These are phyloP conservation scores for Calonectria montana DNA, from an alignment of 2,329 filamentous ascomycete genomes.

Conservation along the genomic window DNA sequence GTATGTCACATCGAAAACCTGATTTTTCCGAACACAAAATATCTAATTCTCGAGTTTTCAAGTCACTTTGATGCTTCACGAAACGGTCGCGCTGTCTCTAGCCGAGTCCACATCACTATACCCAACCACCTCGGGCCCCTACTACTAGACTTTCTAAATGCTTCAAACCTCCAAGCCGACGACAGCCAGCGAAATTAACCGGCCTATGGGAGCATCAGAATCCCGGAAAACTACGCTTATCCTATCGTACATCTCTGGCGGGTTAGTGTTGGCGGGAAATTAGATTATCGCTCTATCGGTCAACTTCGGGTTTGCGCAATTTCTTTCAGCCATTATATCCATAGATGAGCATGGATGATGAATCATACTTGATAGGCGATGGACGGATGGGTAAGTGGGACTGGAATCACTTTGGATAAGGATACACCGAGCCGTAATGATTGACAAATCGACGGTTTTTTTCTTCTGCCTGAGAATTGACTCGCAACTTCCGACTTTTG, in stretches of 20 bases:
- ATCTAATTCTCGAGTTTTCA: not conserved
- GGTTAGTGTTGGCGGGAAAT: not conserved
- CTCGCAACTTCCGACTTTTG: too few relatives aligned
- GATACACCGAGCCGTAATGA: too few relatives aligned
- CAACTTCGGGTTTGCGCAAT: not conserved
- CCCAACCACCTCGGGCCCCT: not conserved
- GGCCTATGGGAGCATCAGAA: not conserved
- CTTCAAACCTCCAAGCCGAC: not conserved
- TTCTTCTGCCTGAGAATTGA: too few relatives aligned
- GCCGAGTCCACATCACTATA: not conserved
- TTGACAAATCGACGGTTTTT: too few relatives aligned
- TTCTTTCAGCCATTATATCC: not conserved
- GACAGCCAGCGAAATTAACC: not conserved
- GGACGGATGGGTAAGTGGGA: too few relatives aligned
- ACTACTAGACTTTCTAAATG: not conserved
- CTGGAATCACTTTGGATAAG: too few relatives aligned
- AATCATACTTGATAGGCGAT: too few relatives aligned
- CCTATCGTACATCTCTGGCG: not conserved
- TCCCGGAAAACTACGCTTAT: not conserved
- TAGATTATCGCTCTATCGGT: not conserved
- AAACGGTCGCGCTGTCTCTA: not conserved
- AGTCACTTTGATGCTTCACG: not conserved
- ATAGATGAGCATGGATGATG: too few relatives aligned
- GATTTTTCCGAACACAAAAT: not conserved
- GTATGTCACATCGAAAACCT: not conserved